Conservation (phyloP, 495 filamentous ascomycete species). For the Hyaloscypha finlandica region DNA sequence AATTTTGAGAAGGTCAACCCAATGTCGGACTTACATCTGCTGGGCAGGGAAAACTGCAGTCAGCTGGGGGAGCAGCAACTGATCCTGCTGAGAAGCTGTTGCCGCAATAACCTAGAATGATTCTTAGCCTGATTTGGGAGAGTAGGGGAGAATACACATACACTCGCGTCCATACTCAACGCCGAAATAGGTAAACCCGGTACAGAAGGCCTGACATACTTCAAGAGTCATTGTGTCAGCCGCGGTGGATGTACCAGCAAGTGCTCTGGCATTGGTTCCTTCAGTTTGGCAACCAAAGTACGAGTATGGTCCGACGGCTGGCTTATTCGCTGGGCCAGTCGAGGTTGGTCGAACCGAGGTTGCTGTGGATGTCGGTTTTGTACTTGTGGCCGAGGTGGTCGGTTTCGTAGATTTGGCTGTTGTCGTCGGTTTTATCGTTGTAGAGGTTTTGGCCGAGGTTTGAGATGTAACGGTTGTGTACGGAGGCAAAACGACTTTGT, state of each 20-base stretch:
- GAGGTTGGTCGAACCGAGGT: slow-evolving; percentile 11
- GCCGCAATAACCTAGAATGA: slow-evolving; percentile 32
- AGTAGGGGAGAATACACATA: slow-evolving; percentile 24
- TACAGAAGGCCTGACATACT: slow-evolving; percentile 47
- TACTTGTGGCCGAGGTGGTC: too few species aligned
- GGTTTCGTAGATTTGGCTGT: not conserved
- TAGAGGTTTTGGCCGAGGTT: not conserved
- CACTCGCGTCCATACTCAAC: slow-evolving; percentile 55
- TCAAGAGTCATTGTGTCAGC: slow-evolving; percentile 52
- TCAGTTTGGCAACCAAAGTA: slow-evolving; percentile 52
- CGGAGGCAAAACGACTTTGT: slow-evolving; percentile 26
- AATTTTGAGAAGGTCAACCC: too few species aligned
- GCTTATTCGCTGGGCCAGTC: slow-evolving; percentile 30
- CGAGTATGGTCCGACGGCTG: slow-evolving; percentile 42
- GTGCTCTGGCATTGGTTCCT: slow-evolving; percentile 33
- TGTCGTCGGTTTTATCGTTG: not conserved
- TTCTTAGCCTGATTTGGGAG: not conserved
- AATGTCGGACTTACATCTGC: slow-evolving; percentile 13
- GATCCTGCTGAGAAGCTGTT: slow-evolving; percentile 27
- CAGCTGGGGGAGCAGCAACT: slow-evolving; percentile 11
- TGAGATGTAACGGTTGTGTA: slow-evolving; percentile 41
- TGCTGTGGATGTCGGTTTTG: not conserved
- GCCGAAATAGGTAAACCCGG: slow-evolving; percentile 46
- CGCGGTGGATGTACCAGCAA: slow-evolving; percentile 34
- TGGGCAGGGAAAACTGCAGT: slow-evolving; percentile 38